phyloP scores from a whole-genome alignment of 352 stramenopile genomes.

The Salisapilia sapeloensis region DNA sequence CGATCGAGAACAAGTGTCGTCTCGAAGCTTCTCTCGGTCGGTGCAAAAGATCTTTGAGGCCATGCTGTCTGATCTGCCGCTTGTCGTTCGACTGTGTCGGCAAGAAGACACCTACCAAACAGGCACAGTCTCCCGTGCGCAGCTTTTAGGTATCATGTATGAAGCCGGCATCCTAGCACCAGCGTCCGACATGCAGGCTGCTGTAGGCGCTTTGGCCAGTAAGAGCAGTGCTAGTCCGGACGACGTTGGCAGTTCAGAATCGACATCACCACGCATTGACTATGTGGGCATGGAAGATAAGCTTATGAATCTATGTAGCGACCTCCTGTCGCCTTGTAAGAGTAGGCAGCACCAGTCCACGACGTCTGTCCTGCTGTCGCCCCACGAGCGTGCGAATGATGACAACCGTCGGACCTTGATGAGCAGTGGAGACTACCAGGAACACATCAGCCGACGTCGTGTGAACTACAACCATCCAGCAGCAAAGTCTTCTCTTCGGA shows the following conservation, averaged over 20 bases:
- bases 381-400: constrained; percentile 19
- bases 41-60: constrained; percentile 59
- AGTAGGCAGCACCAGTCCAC: constrained; percentile 48
- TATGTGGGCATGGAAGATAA: constrained; percentile 25
- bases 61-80: constrained; percentile 28
- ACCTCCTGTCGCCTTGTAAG: constrained; percentile 49
- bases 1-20: no score
- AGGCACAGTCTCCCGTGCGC: constrained; percentile 15
- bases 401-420: constrained; percentile 19
- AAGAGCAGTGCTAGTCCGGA: no score
- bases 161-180: constrained; percentile 44
- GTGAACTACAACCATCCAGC: constrained; percentile 45
- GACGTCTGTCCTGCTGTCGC: constrained; percentile 41
- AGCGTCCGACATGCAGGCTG: constrained; percentile 28
- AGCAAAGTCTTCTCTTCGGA: constrained; percentile 33
- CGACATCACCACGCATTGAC: constrained; percentile 13
- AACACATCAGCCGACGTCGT: constrained; percentile 41
- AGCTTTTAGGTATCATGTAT: constrained; percentile 34
- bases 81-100: constrained; percentile 26
- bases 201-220: constrained; percentile 25
- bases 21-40: constrained; percentile 15
- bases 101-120: constrained; percentile 20
- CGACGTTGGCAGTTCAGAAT: no score
- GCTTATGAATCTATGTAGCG: constrained; percentile 32
- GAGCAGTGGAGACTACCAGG: constrained; percentile 26